Conservation (phyloP, 768 basidiomycete species). For the Podaxis sp. region DNA sequence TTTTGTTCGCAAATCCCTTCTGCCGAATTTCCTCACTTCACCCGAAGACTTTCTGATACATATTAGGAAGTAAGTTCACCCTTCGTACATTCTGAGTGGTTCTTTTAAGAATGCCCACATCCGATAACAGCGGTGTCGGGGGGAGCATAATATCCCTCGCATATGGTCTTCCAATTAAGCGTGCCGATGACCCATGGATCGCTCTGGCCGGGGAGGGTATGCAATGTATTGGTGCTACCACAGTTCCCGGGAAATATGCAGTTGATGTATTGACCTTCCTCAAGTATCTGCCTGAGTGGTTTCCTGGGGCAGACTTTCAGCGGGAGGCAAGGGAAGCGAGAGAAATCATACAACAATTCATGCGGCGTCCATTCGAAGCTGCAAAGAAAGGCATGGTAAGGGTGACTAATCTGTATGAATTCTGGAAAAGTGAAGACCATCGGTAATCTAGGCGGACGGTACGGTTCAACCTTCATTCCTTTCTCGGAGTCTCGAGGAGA, state of each 20-base stretch:
- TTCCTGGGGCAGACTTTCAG: slow-evolving; percentile 53
- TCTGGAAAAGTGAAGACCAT: background rate
- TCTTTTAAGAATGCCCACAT: background rate
- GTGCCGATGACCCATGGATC: slow-evolving; percentile 26
- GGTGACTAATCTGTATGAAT: background rate
- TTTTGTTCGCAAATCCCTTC: background rate
- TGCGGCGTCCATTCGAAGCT: slow-evolving; percentile 26
- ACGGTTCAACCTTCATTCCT: background rate
- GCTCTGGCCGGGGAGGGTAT: slow-evolving; percentile 21
- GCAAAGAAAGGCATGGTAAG: slow-evolving; percentile 17
- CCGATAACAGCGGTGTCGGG: background rate
- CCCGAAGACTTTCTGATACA: slow-evolving; percentile 2
- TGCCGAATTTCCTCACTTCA: slow-evolving; percentile 2
- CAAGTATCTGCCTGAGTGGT: slow-evolving; percentile 44
- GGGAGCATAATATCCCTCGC: slow-evolving; percentile 9
- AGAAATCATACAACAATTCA: slow-evolving; percentile 24
- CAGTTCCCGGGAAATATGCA: slow-evolving; percentile 21
- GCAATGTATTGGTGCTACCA: slow-evolving; percentile 14
- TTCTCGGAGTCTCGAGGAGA: slow-evolving; percentile 2
- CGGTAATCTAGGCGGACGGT: background rate
- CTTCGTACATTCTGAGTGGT: background rate
- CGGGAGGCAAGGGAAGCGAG: slow-evolving; percentile 40
- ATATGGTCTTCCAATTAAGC: slow-evolving; percentile 8
- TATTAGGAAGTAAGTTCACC: slow-evolving; percentile 6
- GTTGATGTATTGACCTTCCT: slow-evolving; percentile 33